phyloP scores from a whole-genome alignment of 2,329 filamentous ascomycete species.

The Lasiodiplodia gonubiensis region DNA sequence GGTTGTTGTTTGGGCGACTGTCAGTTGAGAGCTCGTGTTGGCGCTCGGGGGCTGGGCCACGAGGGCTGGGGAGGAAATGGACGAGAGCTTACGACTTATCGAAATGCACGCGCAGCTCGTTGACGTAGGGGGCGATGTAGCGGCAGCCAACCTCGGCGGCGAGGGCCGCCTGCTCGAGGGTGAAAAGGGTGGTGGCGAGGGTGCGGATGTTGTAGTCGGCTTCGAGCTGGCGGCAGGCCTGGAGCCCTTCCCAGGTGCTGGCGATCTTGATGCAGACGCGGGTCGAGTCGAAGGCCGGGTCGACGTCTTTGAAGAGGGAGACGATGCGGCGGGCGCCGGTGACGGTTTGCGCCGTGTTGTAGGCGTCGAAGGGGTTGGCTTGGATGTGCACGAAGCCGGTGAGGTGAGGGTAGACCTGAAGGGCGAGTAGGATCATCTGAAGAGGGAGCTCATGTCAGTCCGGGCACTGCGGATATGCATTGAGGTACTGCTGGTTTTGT shows the following conservation, averaged over 20 bases:
- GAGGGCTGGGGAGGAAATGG: conserved; percentile 18
- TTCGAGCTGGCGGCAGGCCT: conserved; percentile 63
- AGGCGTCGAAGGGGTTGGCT: conserved; percentile 63
- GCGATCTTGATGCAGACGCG: conserved; percentile 69
- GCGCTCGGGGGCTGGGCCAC: no score
- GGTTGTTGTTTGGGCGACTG: conserved; percentile 27
- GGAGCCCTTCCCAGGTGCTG: conserved; percentile 67
- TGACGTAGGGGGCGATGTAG: conserved; percentile 69
- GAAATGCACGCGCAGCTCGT: conserved; percentile 67
- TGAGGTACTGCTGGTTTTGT: neutral
- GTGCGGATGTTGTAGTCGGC: conserved; percentile 60
- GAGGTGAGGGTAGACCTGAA: conserved; percentile 58
- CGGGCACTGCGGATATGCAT: neutral
- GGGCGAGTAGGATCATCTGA: conserved; percentile 62
- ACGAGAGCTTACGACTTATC: conserved; percentile 28
- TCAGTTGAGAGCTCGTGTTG: conserved; percentile 19
- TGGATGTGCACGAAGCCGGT: conserved; percentile 64
- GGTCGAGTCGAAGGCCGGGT: conserved; percentile 41
- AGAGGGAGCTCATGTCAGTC: neutral
- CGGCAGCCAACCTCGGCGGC: conserved; percentile 64
- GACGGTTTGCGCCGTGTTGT: conserved; percentile 57
- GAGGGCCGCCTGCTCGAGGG: conserved; percentile 64
- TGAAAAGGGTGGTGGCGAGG: conserved; percentile 68
- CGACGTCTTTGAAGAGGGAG: conserved; percentile 53
- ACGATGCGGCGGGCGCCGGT: conserved; percentile 50